phyloP scores from a whole-genome alignment of 1,284 basidiomycete species.

The Sporisorium exsertum region DNA sequence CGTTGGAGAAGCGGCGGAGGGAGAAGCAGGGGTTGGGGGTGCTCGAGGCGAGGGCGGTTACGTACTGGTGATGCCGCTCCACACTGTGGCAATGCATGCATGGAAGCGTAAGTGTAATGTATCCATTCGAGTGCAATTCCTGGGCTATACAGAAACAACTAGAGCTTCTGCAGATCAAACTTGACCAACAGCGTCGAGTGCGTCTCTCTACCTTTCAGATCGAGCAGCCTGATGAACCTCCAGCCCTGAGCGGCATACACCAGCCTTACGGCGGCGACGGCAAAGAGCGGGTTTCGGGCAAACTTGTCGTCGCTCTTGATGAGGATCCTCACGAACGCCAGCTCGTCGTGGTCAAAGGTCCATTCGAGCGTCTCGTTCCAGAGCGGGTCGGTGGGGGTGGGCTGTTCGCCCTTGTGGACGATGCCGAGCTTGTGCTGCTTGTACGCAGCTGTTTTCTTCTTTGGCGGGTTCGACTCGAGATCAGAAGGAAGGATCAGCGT shows the following conservation, averaged over 20 bases:
- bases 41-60: slow-evolving; percentile 33
- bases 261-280: slow-evolving; percentile 52
- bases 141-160: not conserved
- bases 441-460: slow-evolving; percentile 57
- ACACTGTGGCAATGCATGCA: slow-evolving; percentile 2
- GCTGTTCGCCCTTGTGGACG: slow-evolving; percentile 54
- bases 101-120: not conserved
- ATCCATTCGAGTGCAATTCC: not conserved
- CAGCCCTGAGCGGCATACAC: slow-evolving; percentile 61
- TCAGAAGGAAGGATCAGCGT: slow-evolving; percentile 56
- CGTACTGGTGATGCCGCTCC: slow-evolving; percentile 45
- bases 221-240: slow-evolving; percentile 74
- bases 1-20: slow-evolving; percentile 47
- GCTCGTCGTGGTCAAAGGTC: slow-evolving; percentile 55
- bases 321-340: slow-evolving; percentile 57
- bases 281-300: slow-evolving; percentile 58
- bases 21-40: slow-evolving; percentile 35
- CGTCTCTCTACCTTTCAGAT: slow-evolving; percentile 74
- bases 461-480: slow-evolving; percentile 40
- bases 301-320: slow-evolving; percentile 65
- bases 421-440: slow-evolving; percentile 54
- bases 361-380: slow-evolving; percentile 60
- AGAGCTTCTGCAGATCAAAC: slow-evolving; percentile 39
- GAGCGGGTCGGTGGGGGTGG: slow-evolving; percentile 52
- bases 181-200: slow-evolving; percentile 53